A percentile compares a stretch with the other conserved stretches of the same genome.
Evolutionary conservation across 805 yeast species (phyloP).

Genomic region (Myxozyma melibiosi): DNA sequence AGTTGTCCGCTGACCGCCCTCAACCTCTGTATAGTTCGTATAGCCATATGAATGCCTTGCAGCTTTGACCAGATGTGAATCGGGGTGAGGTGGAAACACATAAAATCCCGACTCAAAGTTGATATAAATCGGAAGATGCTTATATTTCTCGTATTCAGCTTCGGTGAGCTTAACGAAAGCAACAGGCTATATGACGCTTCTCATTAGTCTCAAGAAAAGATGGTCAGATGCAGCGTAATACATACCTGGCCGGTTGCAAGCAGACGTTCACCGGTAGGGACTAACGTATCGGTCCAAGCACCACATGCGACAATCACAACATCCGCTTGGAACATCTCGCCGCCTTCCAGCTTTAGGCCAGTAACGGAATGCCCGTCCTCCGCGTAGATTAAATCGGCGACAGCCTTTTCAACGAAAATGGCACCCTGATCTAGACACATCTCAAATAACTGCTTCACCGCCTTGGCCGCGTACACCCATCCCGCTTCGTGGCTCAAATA

Average conservation of each 20-base stretch:
- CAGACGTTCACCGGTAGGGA: constrained; percentile 12
- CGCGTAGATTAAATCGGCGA: constrained; percentile 15
- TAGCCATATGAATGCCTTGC: constrained; percentile 35
- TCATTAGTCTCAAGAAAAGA: neutral
- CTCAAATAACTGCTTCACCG: constrained; percentile 16
- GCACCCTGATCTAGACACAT: constrained; percentile 27
- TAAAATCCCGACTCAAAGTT: constrained; percentile 35
- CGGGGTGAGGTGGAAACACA: constrained; percentile 35
- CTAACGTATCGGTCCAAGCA: constrained; percentile 33
- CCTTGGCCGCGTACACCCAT: constrained; percentile 33
- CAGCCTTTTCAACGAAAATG: constrained; percentile 21
- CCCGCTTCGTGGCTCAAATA: constrained; percentile 37
- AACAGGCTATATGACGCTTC: constrained; percentile 27
- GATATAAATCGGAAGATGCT: constrained; percentile 33
- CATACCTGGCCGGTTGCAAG: constrained; percentile 34
- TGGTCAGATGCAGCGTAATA: neutral
- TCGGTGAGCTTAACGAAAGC: constrained; percentile 32
- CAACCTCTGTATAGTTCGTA: constrained; percentile 22
- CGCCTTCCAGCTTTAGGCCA: constrained; percentile 12
- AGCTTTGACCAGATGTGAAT: constrained; percentile 25
- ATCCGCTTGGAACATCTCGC: constrained; percentile 15
- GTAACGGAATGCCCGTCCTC: neutral
- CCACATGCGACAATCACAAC: constrained; percentile 31
- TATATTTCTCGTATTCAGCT: constrained; percentile 22
- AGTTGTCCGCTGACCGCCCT: constrained; percentile 8